A percentile compares a stretch with the other conserved stretches of the same genome.
phyloP scores from a whole-genome alignment of 2,329 filamentous ascomycete genomes.

The Aureobasidium leucospermi region DNA sequence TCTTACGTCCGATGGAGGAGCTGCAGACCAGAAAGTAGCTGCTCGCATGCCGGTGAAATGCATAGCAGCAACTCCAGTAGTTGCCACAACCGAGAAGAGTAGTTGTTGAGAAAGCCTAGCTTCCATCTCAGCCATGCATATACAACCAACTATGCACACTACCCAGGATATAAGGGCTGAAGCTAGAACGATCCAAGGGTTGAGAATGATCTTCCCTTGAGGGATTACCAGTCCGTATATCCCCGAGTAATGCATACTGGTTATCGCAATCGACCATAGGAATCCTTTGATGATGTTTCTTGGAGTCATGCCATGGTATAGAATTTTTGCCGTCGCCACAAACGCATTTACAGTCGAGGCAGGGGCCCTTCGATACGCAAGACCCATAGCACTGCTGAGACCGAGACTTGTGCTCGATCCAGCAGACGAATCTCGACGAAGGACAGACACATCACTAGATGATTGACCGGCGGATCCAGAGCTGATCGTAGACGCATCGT shows the following conservation, averaged over 20 bases:
- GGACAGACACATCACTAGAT: conserved; percentile 11
- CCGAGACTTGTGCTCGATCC: conserved; percentile 12
- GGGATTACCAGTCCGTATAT: conserved; percentile 27
- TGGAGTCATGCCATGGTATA: conserved; percentile 22
- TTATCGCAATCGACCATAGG: conserved; percentile 29
- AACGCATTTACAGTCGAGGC: conserved; percentile 19
- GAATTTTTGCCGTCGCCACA: conserved; percentile 17
- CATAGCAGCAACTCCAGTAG: conserved; percentile 30
- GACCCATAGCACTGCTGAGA: conserved; percentile 12
- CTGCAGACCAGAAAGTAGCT: conserved; percentile 26
- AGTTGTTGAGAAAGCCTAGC: conserved; percentile 27
- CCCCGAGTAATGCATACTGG: conserved; percentile 29
- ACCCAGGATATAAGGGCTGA: conserved; percentile 29
- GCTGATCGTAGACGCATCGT: conserved; percentile 1
- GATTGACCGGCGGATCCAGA: not conserved
- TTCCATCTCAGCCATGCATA: conserved; percentile 29
- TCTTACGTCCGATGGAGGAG: conserved; percentile 19
- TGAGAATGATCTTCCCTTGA: conserved; percentile 22
- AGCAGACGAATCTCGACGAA: conserved; percentile 7
- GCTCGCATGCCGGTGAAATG: conserved; percentile 30
- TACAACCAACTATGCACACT: conserved; percentile 27
- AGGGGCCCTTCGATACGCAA: conserved; percentile 9
- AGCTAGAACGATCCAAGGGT: conserved; percentile 23
- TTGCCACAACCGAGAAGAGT: conserved; percentile 27
- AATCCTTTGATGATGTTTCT: conserved; percentile 25